Percentiles rank a stretch among this genome's conserved stretches.
Conservation (phyloP, 306 rosid genomes). For the Castanea mollissima region DNA sequence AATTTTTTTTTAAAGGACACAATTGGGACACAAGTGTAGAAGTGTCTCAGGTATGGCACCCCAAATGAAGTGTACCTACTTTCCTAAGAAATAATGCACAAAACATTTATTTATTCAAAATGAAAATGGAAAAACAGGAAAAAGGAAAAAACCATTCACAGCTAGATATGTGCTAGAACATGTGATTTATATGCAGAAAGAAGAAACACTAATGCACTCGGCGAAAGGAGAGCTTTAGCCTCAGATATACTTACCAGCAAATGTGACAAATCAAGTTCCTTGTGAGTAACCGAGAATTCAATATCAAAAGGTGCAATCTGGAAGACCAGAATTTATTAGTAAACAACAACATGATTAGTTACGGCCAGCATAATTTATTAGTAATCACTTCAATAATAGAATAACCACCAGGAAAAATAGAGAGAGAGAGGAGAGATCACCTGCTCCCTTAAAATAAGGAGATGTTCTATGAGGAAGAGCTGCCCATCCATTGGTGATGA, state of each 20-base stretch:
- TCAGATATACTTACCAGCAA: constrained; percentile 76
- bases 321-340: constrained; percentile 21
- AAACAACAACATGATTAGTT: constrained; percentile 1
- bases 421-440: constrained; percentile 34
- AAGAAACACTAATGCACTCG: constrained; percentile 8
- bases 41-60: no score
- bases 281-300: constrained; percentile 92
- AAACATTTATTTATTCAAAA: not conserved
- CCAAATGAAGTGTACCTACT: no score
- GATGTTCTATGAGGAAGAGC: constrained; percentile 94
- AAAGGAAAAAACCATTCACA: constrained; percentile 3
- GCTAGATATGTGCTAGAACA: not conserved
- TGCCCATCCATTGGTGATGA: constrained; percentile 96
- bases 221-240: constrained; percentile 28
- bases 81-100: not conserved
- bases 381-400: constrained; percentile 15
- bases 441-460: constrained; percentile 95
- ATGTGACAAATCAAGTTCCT: constrained; percentile 99
- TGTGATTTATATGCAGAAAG: constrained; percentile 4
- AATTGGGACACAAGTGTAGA: no score
- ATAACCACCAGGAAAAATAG: constrained; percentile 8
- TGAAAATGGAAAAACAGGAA: not conserved
- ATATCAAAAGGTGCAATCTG: constrained; percentile 95
- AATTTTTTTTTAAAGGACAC: no score
- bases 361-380: constrained; percentile 3